phyloP scores from a whole-genome alignment of 2,329 filamentous ascomycete species.

The Penicillium sp. region DNA sequence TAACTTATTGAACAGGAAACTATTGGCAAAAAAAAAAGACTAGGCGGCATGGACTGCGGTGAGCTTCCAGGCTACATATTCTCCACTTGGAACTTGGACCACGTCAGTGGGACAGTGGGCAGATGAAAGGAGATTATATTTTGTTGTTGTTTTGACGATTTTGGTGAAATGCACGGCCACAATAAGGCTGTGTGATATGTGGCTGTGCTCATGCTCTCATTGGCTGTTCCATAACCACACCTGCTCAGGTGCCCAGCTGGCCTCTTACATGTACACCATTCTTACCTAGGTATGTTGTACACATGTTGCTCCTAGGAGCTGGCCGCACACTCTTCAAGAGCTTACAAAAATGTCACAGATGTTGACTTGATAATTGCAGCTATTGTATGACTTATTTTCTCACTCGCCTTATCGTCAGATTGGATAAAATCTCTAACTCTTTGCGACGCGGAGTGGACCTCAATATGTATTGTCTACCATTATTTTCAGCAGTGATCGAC shows the following conservation, averaged over 20 bases:
- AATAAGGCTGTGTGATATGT: neutral
- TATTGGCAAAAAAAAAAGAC: neutral
- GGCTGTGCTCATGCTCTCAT: neutral
- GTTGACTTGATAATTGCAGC: no score
- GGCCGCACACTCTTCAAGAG: no score
- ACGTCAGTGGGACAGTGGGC: neutral
- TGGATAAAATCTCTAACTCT: no score
- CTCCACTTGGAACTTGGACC: slow-evolving; percentile 3
- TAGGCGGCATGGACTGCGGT: slow-evolving; percentile 9
- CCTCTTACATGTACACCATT: neutral
- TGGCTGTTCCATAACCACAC: neutral
- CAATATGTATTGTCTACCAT: no score
- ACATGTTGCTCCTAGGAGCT: no score
- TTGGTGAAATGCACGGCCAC: neutral
- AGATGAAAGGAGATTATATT: neutral
- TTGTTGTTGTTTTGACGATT: neutral
- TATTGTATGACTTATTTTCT: no score
- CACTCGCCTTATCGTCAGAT: no score
- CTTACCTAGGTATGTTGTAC: neutral
- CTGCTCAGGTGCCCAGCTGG: no score
- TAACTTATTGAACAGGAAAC: neutral
- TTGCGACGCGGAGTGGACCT: no score
- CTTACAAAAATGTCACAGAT: no score
- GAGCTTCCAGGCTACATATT: slow-evolving; percentile 2
- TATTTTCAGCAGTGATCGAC: no score